Evolutionary conservation across 352 stramenopile genomes (phyloP), one percentile per base, ranked within the genome.

Genomic region (Phytopythium boreale): DNA sequence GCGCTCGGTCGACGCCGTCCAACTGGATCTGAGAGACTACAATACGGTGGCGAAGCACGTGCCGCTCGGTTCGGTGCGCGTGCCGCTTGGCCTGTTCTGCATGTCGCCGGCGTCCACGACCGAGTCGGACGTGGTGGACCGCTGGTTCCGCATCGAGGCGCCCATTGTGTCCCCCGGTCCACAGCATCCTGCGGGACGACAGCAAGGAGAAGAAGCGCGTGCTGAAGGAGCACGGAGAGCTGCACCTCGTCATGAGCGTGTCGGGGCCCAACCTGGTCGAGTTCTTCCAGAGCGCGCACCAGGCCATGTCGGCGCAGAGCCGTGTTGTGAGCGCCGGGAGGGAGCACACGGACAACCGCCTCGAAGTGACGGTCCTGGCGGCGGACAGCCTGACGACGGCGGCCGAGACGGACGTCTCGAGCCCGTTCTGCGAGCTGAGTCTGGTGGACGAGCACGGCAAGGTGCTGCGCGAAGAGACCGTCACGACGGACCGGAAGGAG

Each of bases 281-380:
- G 34, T 90, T 92, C 36, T 85, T 92, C 61, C 79, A 79, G 50
- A 82, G 66, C 26, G 43, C 74, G 11, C 68, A 81, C 26, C 36
- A 69, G 39, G 70, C 69, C 9, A 67, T 88, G 24, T 67, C 68
- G 1, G 66, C 74, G 2, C 71, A 74, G 46, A 82, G 60, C 39
- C 75, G 69, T 14, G 78, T 86, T 8, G 79, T 78, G n/a, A 83
- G 72, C 7, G 70, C 71, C 6, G 75, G 61, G 7, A 63, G 72
- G 4, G 79, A 90, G 34, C 81, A 92, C 62, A 84, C 77, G 2
- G 84, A 92, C 60, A 89, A 90, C 39, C 79, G 84, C 1, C 68
- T 92, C 34, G 84, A 92, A 62, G 71, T 92, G 11, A 79, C 72
- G 9, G 71, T 92, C 14, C 22, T 92, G 7, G 70, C 62, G 20